Percentiles rank a stretch among this genome's conserved stretches.
phyloP scores from a whole-genome alignment of 129 eudicot genomes.

The Flaveria sonorensis region DNA sequence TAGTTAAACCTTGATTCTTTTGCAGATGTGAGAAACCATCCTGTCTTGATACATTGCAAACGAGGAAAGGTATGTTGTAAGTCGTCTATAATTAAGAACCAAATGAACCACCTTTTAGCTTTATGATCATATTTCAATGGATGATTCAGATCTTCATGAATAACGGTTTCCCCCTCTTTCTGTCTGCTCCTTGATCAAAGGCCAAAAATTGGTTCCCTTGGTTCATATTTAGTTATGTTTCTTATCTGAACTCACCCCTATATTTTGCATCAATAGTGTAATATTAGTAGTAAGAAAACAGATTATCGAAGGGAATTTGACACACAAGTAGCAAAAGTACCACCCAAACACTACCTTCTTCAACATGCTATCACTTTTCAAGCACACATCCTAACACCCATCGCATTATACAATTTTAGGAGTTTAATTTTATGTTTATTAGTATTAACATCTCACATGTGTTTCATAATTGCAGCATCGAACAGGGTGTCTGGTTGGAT shows the following conservation, averaged over 20 bases:
- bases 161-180: too few relatives aligned
- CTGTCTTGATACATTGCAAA: conserved; percentile 62
- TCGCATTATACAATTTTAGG: not conserved
- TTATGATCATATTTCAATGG: too few relatives aligned
- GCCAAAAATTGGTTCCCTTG: too few relatives aligned
- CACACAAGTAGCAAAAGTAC: not conserved
- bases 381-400: not conserved
- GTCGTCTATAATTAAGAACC: not conserved
- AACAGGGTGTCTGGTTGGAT: conserved; percentile 66
- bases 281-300: too few relatives aligned
- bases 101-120: not conserved
- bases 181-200: too few relatives aligned
- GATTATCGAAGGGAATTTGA: not conserved
- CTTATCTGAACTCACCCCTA: too few relatives aligned
- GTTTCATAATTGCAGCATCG: conserved; percentile 52
- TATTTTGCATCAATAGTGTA: too few relatives aligned
- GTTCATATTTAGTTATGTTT: too few relatives aligned
- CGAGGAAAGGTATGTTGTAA: conserved; percentile 59
- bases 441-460: conserved; percentile 18
- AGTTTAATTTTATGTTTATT: not conserved
- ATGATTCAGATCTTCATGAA: too few relatives aligned
- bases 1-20: conserved; percentile 1
- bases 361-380: not conserved
- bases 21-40: conserved; percentile 67
- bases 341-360: not conserved